Conservation (phyloP, 306 rosid species). For the Mucuna pruriens region DNA sequence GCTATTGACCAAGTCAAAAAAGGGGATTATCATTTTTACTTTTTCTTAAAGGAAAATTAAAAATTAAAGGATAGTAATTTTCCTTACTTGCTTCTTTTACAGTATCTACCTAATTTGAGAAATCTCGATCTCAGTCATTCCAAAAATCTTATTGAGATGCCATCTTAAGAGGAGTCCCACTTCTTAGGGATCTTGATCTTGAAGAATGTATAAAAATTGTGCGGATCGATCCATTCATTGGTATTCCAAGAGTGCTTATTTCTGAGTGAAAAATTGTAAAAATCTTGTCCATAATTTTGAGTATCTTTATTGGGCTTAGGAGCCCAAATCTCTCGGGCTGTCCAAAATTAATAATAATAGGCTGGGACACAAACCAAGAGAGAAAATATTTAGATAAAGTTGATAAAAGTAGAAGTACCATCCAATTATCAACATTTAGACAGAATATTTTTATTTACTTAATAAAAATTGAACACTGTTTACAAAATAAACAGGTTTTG, state of each 20-base stretch:
- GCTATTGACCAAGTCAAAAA: background rate
- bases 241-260: background rate
- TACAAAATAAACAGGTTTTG: too few relatives aligned
- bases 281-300: background rate
- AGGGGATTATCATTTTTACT: background rate
- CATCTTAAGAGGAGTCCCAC: background rate
- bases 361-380: background rate
- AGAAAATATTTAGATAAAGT: background rate
- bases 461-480: too few relatives aligned
- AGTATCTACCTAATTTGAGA: conserved; percentile 1
- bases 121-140: background rate
- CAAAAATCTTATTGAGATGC: background rate
- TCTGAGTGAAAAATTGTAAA: background rate
- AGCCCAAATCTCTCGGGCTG: background rate
- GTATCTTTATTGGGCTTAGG: background rate
- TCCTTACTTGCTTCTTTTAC: background rate
- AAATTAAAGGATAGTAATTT: background rate
- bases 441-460: background rate
- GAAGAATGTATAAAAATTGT: background rate
- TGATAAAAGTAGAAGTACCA: background rate
- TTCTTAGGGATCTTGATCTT: accelerated
- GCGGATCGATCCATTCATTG: background rate
- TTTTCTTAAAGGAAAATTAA: background rate
- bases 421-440: background rate
- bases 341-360: background rate